phyloP scores from a whole-genome alignment of 148 eudicot genomes.

The Selenicereus undatus region DNA sequence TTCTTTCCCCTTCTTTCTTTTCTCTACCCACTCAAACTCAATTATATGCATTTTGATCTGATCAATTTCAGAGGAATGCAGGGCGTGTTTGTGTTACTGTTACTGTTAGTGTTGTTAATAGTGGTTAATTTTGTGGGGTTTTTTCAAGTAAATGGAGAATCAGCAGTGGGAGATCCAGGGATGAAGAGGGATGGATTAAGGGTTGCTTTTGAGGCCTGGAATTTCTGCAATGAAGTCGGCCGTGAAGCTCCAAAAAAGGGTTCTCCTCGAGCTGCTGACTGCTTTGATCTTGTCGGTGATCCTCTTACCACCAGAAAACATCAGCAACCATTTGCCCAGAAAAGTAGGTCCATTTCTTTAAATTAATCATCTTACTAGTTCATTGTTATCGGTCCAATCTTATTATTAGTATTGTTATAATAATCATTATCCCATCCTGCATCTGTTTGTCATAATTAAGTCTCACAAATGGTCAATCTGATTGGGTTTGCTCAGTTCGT shows the following conservation, averaged over 20 bases:
- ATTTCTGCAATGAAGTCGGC: conserved; percentile 89
- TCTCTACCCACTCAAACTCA: neutral
- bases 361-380: neutral
- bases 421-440: too few species aligned
- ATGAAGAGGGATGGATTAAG: conserved; percentile 65
- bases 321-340: neutral
- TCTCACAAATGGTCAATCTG: neutral
- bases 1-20: neutral
- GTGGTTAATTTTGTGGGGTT: neutral
- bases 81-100: neutral
- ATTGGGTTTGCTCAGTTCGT: neutral
- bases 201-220: conserved; percentile 84
- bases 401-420: too few species aligned
- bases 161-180: conserved; percentile 75
- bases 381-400: neutral
- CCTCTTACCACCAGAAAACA: neutral
- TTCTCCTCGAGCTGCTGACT: conserved; percentile 88
- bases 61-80: neutral
- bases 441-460: neutral
- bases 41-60: too few species aligned
- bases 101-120: neutral
- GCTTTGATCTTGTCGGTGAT: conserved; percentile 45
- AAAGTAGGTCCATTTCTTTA: conserved; percentile 7
- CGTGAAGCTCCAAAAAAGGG: conserved; percentile 70
- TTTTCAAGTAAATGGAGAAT: conserved; percentile 1